Percentiles rank a stretch among this genome's conserved stretches.
Conservation (phyloP, 345 rosid genomes). For the Chamaenerion angustifolium region DNA sequence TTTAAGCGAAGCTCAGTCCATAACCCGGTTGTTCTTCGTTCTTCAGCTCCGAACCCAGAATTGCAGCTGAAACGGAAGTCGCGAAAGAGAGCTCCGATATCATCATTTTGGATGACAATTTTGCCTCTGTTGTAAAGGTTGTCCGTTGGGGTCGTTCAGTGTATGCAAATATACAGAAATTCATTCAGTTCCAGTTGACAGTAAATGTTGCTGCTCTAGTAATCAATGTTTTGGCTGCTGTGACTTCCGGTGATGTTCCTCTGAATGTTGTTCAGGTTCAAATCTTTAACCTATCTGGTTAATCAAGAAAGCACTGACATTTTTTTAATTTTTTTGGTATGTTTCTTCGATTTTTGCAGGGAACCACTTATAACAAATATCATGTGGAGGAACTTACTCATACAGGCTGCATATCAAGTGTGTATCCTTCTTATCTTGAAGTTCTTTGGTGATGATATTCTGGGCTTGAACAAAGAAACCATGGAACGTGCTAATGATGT, state of each 20-base stretch:
- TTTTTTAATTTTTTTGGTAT: too few species aligned
- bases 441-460: slow-evolving; percentile 50
- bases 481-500: slow-evolving; percentile 41
- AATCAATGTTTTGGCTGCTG: slow-evolving; percentile 82
- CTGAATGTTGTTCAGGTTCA: slow-evolving; percentile 82
- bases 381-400: slow-evolving; percentile 91
- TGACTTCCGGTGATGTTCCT: slow-evolving; percentile 85
- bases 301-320: neutral
- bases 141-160: too few species aligned
- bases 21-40: too few species aligned
- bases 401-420: slow-evolving; percentile 91
- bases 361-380: slow-evolving; percentile 92
- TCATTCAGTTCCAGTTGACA: slow-evolving; percentile 91
- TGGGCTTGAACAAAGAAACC: slow-evolving; percentile 29
- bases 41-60: too few species aligned
- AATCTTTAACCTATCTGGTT: slow-evolving; percentile 6
- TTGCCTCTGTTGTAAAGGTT: too few species aligned
- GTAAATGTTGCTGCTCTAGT: slow-evolving; percentile 89
- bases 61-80: slow-evolving; percentile 98
- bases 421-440: slow-evolving; percentile 86
- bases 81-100: slow-evolving; percentile 96
- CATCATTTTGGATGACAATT: too few species aligned
- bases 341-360: slow-evolving; percentile 36
- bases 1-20: too few species aligned
- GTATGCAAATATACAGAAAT: too few species aligned